Evolutionary conservation across 192 early-diverging fungal species (phyloP).

Genomic region (Mortierella alpina): DNA sequence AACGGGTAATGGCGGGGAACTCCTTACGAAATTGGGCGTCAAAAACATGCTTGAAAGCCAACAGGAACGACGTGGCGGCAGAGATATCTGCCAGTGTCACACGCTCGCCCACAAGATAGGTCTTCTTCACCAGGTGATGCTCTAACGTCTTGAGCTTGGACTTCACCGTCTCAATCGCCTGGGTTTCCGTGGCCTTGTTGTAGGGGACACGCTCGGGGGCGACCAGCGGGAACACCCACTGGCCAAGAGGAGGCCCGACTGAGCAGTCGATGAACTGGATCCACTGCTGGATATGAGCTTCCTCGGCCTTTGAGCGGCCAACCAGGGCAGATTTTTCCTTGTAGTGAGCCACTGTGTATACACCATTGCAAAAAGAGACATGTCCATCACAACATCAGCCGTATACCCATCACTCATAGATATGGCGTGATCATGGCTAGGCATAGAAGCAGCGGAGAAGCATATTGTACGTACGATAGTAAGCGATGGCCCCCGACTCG

Average conservation of each 20-base stretch:
- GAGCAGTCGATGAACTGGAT: slow-evolving; percentile 73
- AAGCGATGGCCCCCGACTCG: slow-evolving; percentile 90
- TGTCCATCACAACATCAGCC: background rate
- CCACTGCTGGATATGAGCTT: slow-evolving; percentile 75
- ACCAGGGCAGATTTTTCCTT: slow-evolving; percentile 64
- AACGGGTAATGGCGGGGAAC: slow-evolving; percentile 89
- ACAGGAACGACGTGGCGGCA: slow-evolving; percentile 63
- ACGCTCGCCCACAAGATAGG: slow-evolving; percentile 92
- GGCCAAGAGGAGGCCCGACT: slow-evolving; percentile 54
- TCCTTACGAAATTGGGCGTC: slow-evolving; percentile 80
- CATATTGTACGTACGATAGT: slow-evolving; percentile 71
- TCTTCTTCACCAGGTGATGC: slow-evolving; percentile 79
- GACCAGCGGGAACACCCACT: slow-evolving; percentile 60
- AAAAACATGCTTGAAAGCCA: slow-evolving; percentile 63
- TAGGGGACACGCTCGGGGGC: slow-evolving; percentile 37
- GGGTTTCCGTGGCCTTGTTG: slow-evolving; percentile 67
- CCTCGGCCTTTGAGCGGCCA: slow-evolving; percentile 68
- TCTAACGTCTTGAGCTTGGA: slow-evolving; percentile 76
- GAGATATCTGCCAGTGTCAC: slow-evolving; percentile 92
- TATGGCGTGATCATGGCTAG: background rate
- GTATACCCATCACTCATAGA: background rate
- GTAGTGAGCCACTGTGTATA: slow-evolving; percentile 51
- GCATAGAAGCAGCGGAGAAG: background rate
- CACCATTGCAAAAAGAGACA: background rate
- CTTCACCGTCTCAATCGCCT: slow-evolving; percentile 74